phyloP scores from a whole-genome alignment of 2,329 filamentous ascomycete genomes.

The Grosmannia huntii region DNA sequence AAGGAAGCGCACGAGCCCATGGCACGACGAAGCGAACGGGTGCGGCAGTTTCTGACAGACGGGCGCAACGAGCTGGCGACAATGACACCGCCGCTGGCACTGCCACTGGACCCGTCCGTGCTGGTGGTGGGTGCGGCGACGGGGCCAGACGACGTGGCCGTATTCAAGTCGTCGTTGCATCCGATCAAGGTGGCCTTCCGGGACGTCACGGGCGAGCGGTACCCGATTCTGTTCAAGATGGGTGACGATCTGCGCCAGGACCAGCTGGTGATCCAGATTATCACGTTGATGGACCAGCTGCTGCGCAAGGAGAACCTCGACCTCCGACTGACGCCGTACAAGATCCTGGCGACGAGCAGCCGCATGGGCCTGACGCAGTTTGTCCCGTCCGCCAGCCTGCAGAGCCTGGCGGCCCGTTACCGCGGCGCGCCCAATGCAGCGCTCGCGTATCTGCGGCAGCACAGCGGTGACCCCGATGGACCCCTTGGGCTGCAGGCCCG shows the following conservation, averaged over 20 bases:
- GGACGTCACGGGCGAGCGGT: slow-evolving; percentile 62
- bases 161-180: slow-evolving; percentile 91
- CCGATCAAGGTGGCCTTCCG: slow-evolving; percentile 88
- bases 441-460: slow-evolving; percentile 71
- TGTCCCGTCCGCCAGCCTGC: slow-evolving; percentile 73
- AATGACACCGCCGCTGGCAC: slow-evolving; percentile 75
- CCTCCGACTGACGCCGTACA: slow-evolving; percentile 88
- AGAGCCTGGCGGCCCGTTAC: slow-evolving; percentile 72
- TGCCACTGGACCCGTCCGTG: slow-evolving; percentile 79
- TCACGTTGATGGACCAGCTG: slow-evolving; percentile 93
- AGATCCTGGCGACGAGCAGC: slow-evolving; percentile 85
- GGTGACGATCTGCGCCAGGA: slow-evolving; percentile 95
- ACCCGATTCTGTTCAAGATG: slow-evolving; percentile 93
- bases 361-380: slow-evolving; percentile 89
- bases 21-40: slow-evolving; percentile 64
- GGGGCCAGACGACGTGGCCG: slow-evolving; percentile 61
- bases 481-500: slow-evolving; percentile 70
- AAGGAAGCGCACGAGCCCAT: slow-evolving; percentile 69
- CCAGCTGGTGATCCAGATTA: slow-evolving; percentile 92
- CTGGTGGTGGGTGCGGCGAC: slow-evolving; percentile 60
- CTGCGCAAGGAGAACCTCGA: slow-evolving; percentile 94
- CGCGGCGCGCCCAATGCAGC: slow-evolving; percentile 49
- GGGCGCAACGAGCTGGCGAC: slow-evolving; percentile 76
- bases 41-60: slow-evolving; percentile 76
- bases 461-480: slow-evolving; percentile 76